phyloP scores from a whole-genome alignment of 202 grass and related monocot genomes.

The Carex sylvatica region DNA sequence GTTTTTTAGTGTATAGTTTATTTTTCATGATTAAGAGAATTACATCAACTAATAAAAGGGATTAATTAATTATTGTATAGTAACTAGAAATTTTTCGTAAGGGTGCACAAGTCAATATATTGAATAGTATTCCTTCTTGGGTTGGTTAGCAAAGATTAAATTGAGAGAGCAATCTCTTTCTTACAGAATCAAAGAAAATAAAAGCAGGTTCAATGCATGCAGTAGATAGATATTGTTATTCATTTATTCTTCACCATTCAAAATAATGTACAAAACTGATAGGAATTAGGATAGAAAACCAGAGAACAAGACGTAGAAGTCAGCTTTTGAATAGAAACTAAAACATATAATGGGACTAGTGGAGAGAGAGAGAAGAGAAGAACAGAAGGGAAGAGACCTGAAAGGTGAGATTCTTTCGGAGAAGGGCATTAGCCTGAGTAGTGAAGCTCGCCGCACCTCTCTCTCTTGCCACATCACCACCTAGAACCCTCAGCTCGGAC shows the following conservation, averaged over 20 bases:
- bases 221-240: not conserved
- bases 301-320: not conserved
- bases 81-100: not conserved
- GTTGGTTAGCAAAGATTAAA: not conserved
- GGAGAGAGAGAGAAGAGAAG: not conserved
- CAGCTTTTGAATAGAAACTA: not conserved
- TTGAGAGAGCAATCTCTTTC: not conserved
- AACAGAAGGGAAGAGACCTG: conserved; percentile 35
- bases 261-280: too few species aligned
- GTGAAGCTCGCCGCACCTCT: conserved; percentile 46
- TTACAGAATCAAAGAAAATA: not conserved
- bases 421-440: conserved; percentile 88
- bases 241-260: too few species aligned
- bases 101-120: not conserved
- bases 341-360: not conserved
- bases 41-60: not conserved
- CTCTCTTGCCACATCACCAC: conserved; percentile 14
- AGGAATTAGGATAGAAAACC: not conserved
- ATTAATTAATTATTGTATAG: not conserved
- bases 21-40: not conserved
- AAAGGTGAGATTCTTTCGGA: conserved; percentile 94
- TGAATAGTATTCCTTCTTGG: not conserved
- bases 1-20: not conserved
- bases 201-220: not conserved
- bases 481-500: not conserved